A percentile compares a stretch with the other conserved stretches of the same genome.
phyloP scores from a whole-genome alignment of 139 green algal genomes.

The Axilococcus clingmanii region DNA sequence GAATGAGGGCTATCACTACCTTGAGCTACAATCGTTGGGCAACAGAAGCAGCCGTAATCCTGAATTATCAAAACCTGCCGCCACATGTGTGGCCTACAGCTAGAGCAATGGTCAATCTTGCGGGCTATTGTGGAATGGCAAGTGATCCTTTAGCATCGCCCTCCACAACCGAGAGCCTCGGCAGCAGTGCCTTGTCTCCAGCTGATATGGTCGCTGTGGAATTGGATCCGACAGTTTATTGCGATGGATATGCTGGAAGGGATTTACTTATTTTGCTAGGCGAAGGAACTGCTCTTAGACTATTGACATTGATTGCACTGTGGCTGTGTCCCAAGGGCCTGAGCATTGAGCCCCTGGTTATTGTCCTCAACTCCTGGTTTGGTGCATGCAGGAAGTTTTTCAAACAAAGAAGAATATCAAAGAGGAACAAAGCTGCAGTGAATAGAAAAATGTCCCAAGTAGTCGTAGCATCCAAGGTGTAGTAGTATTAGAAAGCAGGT shows the following conservation, averaged over 20 bases:
- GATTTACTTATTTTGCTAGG: conserved; percentile 10
- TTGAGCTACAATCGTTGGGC: conserved; percentile 27
- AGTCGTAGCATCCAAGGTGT: no score
- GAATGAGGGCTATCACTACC: conserved; percentile 24
- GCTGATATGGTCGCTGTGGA: no score
- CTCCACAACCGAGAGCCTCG: not conserved
- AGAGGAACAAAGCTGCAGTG: not conserved
- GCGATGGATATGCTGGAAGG: conserved; percentile 3
- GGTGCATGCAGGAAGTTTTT: not conserved
- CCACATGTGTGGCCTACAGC: conserved; percentile 13
- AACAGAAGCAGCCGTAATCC: conserved; percentile 10
- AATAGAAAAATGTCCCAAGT: not conserved
- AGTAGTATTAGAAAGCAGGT: no score
- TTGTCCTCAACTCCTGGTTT: not conserved
- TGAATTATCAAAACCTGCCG: conserved; percentile 10
- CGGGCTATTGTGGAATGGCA: conserved; percentile 9
- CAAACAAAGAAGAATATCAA: not conserved
- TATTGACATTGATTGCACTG: conserved; percentile 14
- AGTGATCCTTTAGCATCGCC: conserved; percentile 1
- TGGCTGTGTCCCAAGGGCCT: conserved; percentile 10
- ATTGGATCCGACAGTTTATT: conserved; percentile 20
- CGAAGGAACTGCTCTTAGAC: conserved; percentile 10
- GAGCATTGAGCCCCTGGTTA: conserved; percentile 2
- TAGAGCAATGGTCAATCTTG: conserved; percentile 10
- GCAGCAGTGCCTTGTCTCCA: not conserved